phyloP scores from a whole-genome alignment of 139 green algal species.

The Chlorella vulgaris region DNA sequence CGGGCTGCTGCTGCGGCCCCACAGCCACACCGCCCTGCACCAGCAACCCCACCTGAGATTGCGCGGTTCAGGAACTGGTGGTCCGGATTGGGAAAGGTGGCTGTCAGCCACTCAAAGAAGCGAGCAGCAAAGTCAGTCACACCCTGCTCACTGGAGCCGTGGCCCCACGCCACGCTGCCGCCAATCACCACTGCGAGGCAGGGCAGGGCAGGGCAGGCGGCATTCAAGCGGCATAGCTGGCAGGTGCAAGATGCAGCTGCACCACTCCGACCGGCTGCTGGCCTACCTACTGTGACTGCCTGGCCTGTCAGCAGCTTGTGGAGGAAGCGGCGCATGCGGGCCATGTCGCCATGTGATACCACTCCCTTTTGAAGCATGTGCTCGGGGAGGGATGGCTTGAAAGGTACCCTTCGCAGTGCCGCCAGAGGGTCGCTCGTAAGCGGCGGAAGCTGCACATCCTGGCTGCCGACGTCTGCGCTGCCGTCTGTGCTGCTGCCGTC shows the following conservation, averaged over 20 bases:
- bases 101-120: not conserved
- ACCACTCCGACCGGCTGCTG: too few species aligned
- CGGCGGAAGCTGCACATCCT: not conserved
- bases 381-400: not conserved
- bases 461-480: not conserved
- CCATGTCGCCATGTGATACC: not conserved
- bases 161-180: slow-evolving; percentile 5
- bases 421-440: not conserved
- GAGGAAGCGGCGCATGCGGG: not conserved
- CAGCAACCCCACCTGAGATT: not conserved
- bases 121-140: not conserved
- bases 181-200: not conserved
- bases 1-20: not conserved
- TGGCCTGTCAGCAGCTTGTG: slow-evolving; percentile 5
- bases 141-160: not conserved
- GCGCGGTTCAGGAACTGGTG: not conserved
- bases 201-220: not conserved
- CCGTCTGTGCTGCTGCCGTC: not conserved
- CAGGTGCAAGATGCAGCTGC: too few species aligned
- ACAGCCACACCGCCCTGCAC: too few species aligned
- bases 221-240: too few species aligned
- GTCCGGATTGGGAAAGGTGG: not conserved
- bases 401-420: not conserved
- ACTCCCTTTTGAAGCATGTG: not conserved
- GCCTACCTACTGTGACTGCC: not conserved